phyloP scores from a whole-genome alignment of 257 asterid species.

The Gardenia jasminoides region DNA sequence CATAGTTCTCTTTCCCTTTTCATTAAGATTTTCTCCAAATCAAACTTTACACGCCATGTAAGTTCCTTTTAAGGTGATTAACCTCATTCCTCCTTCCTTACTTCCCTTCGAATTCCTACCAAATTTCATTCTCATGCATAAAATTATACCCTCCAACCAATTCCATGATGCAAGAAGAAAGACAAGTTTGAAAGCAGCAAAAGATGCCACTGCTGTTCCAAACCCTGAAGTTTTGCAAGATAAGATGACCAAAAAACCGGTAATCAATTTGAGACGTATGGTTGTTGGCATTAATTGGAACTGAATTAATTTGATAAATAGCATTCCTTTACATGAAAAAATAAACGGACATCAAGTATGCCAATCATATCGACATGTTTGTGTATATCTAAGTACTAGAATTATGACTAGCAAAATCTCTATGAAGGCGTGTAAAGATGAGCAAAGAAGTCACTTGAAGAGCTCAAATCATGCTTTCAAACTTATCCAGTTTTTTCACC shows the following conservation, averaged over 20 bases:
- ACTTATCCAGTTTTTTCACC: conserved; percentile 81
- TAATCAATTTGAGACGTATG: background rate
- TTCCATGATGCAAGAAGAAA: too few species aligned
- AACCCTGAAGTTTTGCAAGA: background rate
- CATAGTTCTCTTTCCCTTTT: too few species aligned
- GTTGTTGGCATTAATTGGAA: background rate
- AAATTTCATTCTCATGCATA: too few species aligned
- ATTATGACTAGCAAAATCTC: background rate
- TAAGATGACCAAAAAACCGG: background rate
- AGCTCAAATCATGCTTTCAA: conserved; percentile 80
- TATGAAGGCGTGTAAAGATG: background rate
- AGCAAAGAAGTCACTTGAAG: background rate
- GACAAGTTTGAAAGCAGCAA: too few species aligned
- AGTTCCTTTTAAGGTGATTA: too few species aligned
- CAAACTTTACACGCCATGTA: too few species aligned
- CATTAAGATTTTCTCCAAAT: too few species aligned
- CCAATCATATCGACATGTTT: background rate
- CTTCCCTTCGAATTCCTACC: too few species aligned
- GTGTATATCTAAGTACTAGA: background rate
- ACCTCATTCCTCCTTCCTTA: too few species aligned
- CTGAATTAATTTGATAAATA: background rate
- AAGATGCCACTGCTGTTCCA: too few species aligned
- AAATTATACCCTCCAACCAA: too few species aligned
- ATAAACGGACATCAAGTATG: background rate
- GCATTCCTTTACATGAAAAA: background rate